Evolutionary conservation across 495 filamentous ascomycete genomes (phyloP).

Genomic region (Parachaetomium inaequale): DNA sequence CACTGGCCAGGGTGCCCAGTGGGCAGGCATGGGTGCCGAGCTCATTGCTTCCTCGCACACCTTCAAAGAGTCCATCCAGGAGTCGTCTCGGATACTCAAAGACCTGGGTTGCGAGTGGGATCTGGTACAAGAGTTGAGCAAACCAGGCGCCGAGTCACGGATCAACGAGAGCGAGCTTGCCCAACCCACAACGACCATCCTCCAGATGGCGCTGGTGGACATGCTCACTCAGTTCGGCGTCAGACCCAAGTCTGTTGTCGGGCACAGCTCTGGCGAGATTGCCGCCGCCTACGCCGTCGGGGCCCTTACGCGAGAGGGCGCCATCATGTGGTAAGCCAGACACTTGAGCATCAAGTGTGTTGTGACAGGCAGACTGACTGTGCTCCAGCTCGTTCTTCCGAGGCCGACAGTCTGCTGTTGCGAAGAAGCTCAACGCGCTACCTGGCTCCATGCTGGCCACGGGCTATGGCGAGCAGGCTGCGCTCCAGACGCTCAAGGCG

Average conservation of each 20-base stretch:
- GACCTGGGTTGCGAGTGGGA: neutral
- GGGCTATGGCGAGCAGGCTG: neutral
- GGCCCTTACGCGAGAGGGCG: neutral
- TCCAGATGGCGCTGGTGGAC: neutral
- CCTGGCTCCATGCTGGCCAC: neutral
- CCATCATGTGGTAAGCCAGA: neutral
- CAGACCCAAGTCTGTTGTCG: neutral
- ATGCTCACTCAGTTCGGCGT: neutral
- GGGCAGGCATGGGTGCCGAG: slow-evolving; percentile 51
- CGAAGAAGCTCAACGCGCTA: neutral
- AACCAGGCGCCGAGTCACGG: neutral
- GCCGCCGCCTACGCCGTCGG: slow-evolving; percentile 4
- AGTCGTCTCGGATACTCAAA: neutral
- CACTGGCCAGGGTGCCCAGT: slow-evolving; percentile 45
- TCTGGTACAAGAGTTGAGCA: neutral
- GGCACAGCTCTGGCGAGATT: neutral
- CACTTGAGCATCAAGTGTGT: neutral
- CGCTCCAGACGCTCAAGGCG: neutral
- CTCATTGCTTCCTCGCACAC: slow-evolving; percentile 19
- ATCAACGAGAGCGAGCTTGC: neutral
- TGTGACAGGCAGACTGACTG: neutral
- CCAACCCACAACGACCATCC: neutral
- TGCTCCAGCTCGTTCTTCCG: neutral
- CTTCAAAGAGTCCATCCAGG: neutral
- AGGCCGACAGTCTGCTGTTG: neutral